Evolutionary conservation across 2,329 filamentous ascomycete genomes (phyloP), one percentile per base, ranked within the genome.

Genomic region (Nakataea oryzae): DNA sequence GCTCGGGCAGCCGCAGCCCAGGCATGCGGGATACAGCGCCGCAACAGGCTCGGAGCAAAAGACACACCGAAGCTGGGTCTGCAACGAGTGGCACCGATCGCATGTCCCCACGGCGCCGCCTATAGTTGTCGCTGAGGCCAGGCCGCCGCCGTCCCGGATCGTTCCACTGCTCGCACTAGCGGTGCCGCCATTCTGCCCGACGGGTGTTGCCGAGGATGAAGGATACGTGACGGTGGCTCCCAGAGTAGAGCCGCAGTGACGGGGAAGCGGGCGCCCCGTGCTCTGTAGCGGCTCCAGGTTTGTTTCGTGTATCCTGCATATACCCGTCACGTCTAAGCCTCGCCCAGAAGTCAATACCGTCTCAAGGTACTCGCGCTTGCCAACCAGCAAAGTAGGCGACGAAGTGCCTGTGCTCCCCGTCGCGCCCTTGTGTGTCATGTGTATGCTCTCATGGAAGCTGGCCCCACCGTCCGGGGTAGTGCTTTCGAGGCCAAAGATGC

Each of bases 1-100:
- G 60, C 78, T 80, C 9, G 81, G 81, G 66, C 86, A 88, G 14
- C 85, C 85, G 65, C 86, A 88, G 13, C 79, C 79, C 3, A 88
- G 76, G 64, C 86, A 88, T 0, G 85, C 79, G 3, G 82, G 74
- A 68, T 85, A 88, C 14, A 86, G 75, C 0, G 81, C 82, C 64
- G 81, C 80, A 41, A 87, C 76, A 2, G 84, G 83, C 65, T 86
- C 84, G 59, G 81, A 74, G 66, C 86, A 88, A 70, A 85, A 85
- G 11, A 86, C 83, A 67, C 86, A 88, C 24, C 76, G 73, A 0
- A 88, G 77, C 67, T 86, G 84, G 13, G 74, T 78, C 69, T 87
- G 85, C 3, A 75, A 74, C 59, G 75, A 75, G 62, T 80, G 80
- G 69, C 84, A 87, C 67, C 79, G 74, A 64, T 79, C 72, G 69